These are phyloP conservation scores for Spatholobus suberectus DNA, from an alignment of 306 rosid species.

Conservation along the genomic window DNA sequence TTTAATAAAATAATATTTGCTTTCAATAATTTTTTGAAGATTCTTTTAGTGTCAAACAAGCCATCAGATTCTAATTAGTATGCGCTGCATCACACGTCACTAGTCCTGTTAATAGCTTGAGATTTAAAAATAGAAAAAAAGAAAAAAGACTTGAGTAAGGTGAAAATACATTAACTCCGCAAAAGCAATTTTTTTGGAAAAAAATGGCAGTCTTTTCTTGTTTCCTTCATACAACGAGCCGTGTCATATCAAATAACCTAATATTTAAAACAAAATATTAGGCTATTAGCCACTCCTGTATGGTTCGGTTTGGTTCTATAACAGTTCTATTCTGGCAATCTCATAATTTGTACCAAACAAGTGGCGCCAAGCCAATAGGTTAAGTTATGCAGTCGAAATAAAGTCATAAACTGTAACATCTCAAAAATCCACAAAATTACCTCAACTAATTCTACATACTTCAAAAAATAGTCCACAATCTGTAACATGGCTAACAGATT, in stretches of 20 bases:
- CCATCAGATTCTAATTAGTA: background rate
- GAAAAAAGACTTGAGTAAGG: background rate
- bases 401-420: background rate
- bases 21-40: slow-evolving; percentile 1
- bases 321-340: background rate
- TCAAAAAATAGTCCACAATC: slow-evolving; percentile 41
- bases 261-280: background rate
- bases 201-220: background rate
- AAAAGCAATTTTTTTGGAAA: background rate
- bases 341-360: background rate
- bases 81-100: background rate
- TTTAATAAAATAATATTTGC: background rate
- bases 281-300: background rate
- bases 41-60: too few species aligned
- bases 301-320: background rate
- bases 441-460: slow-evolving; percentile 47
- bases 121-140: too few species aligned
- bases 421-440: slow-evolving; percentile 14
- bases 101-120: background rate
- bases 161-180: background rate
- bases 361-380: background rate
- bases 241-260: background rate
- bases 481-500: slow-evolving; percentile 36
- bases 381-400: background rate
- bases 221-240: background rate